Evolutionary conservation across 495 filamentous ascomycete species (phyloP).

Genomic region (Chaetomium cochliodes): DNA sequence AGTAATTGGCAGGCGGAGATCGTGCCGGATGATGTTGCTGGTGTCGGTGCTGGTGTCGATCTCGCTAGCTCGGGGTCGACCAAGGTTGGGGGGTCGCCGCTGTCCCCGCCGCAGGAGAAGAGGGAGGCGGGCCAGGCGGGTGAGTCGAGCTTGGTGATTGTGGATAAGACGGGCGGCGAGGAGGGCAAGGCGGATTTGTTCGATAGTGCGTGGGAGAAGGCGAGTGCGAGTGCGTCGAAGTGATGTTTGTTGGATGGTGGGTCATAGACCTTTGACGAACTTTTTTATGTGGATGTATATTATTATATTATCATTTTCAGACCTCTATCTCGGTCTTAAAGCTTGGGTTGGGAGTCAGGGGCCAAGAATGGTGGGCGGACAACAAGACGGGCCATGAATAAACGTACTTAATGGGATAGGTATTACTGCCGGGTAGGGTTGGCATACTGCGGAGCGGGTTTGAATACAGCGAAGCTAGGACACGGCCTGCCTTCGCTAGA

Average conservation of each 20-base stretch:
- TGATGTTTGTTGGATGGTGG: neutral
- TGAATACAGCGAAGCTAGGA: neutral
- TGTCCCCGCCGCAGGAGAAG: neutral
- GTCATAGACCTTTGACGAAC: neutral
- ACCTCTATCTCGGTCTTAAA: neutral
- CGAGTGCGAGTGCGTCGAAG: constrained; percentile 41
- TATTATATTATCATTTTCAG: neutral
- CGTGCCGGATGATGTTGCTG: constrained; percentile 42
- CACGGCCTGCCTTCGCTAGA: too few species aligned
- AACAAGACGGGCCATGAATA: constrained; percentile 8
- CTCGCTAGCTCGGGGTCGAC: neutral
- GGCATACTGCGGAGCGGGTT: neutral
- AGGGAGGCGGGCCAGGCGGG: constrained; percentile 8
- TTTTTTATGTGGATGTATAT: neutral
- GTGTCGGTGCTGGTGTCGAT: neutral
- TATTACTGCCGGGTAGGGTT: neutral
- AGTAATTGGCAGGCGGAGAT: constrained; percentile 82
- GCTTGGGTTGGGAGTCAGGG: constrained; percentile 10
- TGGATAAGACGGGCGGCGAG: constrained; percentile 35
- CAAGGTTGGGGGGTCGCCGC: neutral
- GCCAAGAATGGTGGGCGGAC: neutral
- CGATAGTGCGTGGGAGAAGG: constrained; percentile 66
- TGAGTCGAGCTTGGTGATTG: constrained; percentile 48
- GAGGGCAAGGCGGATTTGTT: constrained; percentile 48
- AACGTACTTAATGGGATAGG: neutral